Conservation (phyloP, 345 rosid species). For the Punica granatum region DNA sequence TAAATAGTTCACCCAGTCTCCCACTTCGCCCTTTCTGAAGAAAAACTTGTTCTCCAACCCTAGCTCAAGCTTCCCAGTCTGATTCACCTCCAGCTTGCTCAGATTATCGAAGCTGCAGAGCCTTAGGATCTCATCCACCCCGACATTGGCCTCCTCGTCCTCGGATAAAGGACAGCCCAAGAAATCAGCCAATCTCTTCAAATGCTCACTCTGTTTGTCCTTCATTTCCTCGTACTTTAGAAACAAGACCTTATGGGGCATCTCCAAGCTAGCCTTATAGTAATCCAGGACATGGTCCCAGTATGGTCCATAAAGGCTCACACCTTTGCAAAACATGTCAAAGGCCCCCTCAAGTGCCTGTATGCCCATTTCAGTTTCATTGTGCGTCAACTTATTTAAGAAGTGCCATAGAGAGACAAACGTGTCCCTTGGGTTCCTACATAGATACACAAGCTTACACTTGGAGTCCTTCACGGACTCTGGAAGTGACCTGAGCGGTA, state of each 20-base stretch:
- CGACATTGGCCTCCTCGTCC: not conserved
- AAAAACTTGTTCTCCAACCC: conserved; percentile 1
- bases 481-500: conserved; percentile 7
- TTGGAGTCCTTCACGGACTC: conserved; percentile 1
- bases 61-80: not conserved
- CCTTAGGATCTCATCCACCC: not conserved
- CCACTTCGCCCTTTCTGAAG: conserved; percentile 6
- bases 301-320: conserved; percentile 11
- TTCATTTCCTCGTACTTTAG: conserved; percentile 11
- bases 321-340: conserved; percentile 6
- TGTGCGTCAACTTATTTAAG: not conserved
- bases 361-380: not conserved
- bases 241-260: conserved; percentile 4
- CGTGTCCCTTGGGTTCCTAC: conserved; percentile 14
- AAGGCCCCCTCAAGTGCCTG: not conserved
- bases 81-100: conserved; percentile 10
- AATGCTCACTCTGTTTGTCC: not conserved
- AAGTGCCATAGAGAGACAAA: conserved; percentile 14
- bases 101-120: conserved; percentile 1
- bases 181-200: conserved; percentile 9
- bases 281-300: conserved; percentile 13
- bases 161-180: conserved; percentile 3
- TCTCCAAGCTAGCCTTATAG: conserved; percentile 2
- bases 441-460: conserved; percentile 9
- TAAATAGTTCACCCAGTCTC: conserved; percentile 9